These are phyloP conservation scores for Euphrasia arctica DNA, from an alignment of 305 asterid genomes.

Conservation along the genomic window DNA sequence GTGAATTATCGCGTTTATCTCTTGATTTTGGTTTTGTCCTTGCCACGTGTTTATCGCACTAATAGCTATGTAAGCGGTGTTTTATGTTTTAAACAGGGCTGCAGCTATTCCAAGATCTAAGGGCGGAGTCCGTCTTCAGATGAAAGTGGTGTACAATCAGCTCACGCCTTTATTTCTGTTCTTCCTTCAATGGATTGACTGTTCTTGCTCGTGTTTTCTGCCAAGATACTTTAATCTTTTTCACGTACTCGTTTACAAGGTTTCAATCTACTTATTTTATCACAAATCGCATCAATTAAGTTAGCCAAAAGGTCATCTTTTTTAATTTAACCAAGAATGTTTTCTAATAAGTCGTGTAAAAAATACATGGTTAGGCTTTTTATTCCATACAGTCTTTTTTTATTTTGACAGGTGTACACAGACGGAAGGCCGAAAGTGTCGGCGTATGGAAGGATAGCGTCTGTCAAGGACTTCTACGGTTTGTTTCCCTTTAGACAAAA, in stretches of 20 bases:
- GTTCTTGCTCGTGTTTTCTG: constrained; percentile 61
- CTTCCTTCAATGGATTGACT: constrained; percentile 72
- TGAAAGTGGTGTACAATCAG: constrained; percentile 76
- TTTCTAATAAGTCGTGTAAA: too few species aligned
- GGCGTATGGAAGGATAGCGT: constrained; percentile 66
- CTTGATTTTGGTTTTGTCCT: neutral
- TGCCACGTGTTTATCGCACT: constrained; percentile 1
- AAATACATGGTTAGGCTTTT: neutral
- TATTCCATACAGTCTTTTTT: neutral
- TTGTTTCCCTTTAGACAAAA: constrained; percentile 19
- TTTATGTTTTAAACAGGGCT: constrained; percentile 48
- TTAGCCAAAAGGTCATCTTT: constrained; percentile 4
- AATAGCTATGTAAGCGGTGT: constrained; percentile 12
- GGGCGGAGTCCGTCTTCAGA: constrained; percentile 75
- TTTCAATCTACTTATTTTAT: constrained; percentile 21
- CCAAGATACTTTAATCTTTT: constrained; percentile 60
- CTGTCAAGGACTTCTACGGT: constrained; percentile 75
- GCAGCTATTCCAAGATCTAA: constrained; percentile 79
- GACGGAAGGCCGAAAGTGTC: constrained; percentile 69
- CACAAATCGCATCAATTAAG: constrained; percentile 5
- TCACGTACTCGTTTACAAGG: constrained; percentile 77
- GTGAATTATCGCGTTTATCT: neutral
- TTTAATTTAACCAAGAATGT: neutral
- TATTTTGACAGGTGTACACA: constrained; percentile 53
- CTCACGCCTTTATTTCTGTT: constrained; percentile 61